phyloP scores from a whole-genome alignment of 208 protist species.

The Leishmania arabica region DNA sequence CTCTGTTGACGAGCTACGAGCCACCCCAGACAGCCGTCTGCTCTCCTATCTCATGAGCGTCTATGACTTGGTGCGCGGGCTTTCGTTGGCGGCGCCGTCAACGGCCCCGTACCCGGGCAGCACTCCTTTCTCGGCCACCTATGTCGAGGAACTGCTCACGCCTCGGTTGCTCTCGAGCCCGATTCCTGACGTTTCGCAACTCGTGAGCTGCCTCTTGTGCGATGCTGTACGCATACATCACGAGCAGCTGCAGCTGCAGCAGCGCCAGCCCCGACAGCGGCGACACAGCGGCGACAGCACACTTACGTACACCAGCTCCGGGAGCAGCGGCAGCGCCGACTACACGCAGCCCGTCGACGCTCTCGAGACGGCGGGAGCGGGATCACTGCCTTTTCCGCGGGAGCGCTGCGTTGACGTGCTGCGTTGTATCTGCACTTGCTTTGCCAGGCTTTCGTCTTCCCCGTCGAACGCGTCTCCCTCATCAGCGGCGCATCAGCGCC shows the following conservation, averaged over 20 bases:
- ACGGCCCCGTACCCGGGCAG: conserved; percentile 1
- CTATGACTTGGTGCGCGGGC: conserved; percentile 12
- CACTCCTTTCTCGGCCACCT: conserved; percentile 31
- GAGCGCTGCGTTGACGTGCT: conserved; percentile 49
- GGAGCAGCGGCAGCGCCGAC: no score
- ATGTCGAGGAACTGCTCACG: conserved; percentile 44
- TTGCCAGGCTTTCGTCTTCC: conserved; percentile 29
- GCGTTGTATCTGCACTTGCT: conserved; percentile 47
- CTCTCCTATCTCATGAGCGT: conserved; percentile 27
- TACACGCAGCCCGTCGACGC: background rate
- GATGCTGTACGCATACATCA: conserved; percentile 53
- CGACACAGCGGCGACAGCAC: background rate
- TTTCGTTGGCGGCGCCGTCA: conserved; percentile 4
- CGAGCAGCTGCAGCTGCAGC: conserved; percentile 9
- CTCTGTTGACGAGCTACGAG: conserved; percentile 23
- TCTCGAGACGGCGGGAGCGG: background rate
- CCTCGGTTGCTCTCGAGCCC: conserved; percentile 53
- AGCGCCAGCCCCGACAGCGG: background rate
- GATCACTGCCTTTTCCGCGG: conserved; percentile 39
- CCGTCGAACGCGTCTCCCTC: background rate
- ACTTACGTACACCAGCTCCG: background rate
- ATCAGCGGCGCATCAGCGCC: conserved; percentile 6
- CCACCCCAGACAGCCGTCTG: conserved; percentile 26
- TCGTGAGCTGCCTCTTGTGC: conserved; percentile 66
- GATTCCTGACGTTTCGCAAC: conserved; percentile 52